Base-by-base conservation (phyloP, 148 eudicot genomes). In the Diospyros kaki region DNA sequence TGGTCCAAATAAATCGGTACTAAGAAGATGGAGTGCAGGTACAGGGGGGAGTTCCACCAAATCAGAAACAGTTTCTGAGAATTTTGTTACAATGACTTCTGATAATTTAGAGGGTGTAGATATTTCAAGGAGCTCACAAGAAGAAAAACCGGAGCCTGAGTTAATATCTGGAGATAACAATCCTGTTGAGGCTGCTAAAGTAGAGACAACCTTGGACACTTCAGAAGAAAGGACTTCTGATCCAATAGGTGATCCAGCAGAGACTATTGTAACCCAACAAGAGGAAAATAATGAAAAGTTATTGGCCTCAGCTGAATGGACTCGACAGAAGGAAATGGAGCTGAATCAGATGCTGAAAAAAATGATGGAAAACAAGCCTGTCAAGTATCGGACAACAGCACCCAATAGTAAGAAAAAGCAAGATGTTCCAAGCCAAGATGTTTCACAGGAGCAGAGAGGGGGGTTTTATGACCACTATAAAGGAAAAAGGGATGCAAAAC, bases 21-120 rank as follows among this genome's bases (percentile, higher is more conserved):
- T 95, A 80, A 88, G 97, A 79, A 89, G 99, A 89, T 93, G 99
- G 99, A 95, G 99, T 82, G 74, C 97, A 5, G 91, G 91, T 78
- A 75, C 84, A 82, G 87, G 86, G 48, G 94, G 88, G 75, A 73
- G 71, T 68, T 79, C 91, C 75, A 75, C 81, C 58, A 81, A 79
- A 62, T 66, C 73, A 68, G 87, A 84, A 73, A 58, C 44, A 71
- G 77, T 73, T 62, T 69, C 85, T 44, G 87, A 84, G 73, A 74
- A 80, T 81, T 51, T 72, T 62, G 74, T 56, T 64, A 80, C 79
- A 46, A 74, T 81, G 58, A 73, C 58, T 82, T 77, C 73, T 42
- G 79, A 76, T 73, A 73, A 84, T 60, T 53, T 66, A 53, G 77
- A 75, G 64, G 80, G 58, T 63, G 77, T 67, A 75, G 89, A 86